phyloP scores from a whole-genome alignment of 371 early-diverging fungal genomes.

The Smittium culicis region DNA sequence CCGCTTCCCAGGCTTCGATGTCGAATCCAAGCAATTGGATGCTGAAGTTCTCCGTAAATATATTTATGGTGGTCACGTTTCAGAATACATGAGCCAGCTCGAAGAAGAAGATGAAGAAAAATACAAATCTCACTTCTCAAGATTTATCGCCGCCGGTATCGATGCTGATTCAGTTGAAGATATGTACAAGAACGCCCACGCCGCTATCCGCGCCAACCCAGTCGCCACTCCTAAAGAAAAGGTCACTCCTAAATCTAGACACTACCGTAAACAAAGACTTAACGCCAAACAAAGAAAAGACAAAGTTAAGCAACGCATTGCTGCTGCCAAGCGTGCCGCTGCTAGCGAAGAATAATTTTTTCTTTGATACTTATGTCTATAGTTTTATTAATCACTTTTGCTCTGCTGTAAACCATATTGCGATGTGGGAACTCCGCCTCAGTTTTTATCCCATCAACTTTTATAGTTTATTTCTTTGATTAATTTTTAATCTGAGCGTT shows the following conservation, averaged over 20 bases:
- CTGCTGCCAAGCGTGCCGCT: conserved; percentile 40
- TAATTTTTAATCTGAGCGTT: conserved; percentile 15
- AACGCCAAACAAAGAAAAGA: conserved; percentile 82
- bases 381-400: too few species aligned
- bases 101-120: conserved; percentile 97
- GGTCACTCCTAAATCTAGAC: conserved; percentile 43
- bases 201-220: conserved; percentile 87
- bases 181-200: conserved; percentile 91
- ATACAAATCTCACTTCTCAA: conserved; percentile 94
- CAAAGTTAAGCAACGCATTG: conserved; percentile 84
- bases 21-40: conserved; percentile 77
- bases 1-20: conserved; percentile 97
- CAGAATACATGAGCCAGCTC: conserved; percentile 96
- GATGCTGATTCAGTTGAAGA: conserved; percentile 88
- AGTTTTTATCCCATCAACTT: too few species aligned
- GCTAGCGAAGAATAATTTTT: conserved; percentile 8
- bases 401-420: conserved; percentile 26
- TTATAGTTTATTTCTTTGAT: conserved; percentile 7
- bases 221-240: conserved; percentile 50
- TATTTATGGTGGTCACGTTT: conserved; percentile 98
- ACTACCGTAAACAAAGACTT: conserved; percentile 51
- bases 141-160: conserved; percentile 86
- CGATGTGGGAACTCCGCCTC: conserved; percentile 34
- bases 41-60: conserved; percentile 90
- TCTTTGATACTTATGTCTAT: not conserved